Percentiles rank a stretch among this genome's conserved stretches.
These are phyloP conservation scores for Eremomyces bilateralis DNA, from an alignment of 495 filamentous ascomycete species.

Conservation along the genomic window DNA sequence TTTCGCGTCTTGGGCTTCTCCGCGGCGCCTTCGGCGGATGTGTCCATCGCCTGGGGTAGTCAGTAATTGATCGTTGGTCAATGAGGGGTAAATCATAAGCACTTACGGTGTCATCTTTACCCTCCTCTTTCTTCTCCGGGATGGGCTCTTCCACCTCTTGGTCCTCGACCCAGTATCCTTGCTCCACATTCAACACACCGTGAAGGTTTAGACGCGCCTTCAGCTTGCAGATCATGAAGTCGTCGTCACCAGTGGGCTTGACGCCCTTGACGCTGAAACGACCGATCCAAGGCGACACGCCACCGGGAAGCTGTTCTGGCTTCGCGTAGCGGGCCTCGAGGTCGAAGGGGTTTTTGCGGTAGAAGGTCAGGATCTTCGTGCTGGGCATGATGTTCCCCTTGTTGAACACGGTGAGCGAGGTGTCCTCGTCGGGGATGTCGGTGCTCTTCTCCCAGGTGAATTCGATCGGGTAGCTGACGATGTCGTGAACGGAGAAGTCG, in stretches of 20 bases:
- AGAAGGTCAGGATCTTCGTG: slow-evolving; percentile 98
- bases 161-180: slow-evolving; percentile 94
- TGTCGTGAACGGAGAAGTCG: slow-evolving; percentile 92
- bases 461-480: slow-evolving; percentile 95
- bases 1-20: slow-evolving; percentile 89
- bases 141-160: slow-evolving; percentile 93
- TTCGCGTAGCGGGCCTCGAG: slow-evolving; percentile 86
- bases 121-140: slow-evolving; percentile 29
- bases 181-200: slow-evolving; percentile 90
- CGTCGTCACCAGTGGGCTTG: slow-evolving; percentile 34
- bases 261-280: slow-evolving; percentile 51
- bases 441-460: slow-evolving; percentile 99
- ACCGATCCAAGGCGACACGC: slow-evolving; percentile 84
- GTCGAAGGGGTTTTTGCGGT: slow-evolving; percentile 93
- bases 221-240: slow-evolving; percentile 76
- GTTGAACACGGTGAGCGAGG: slow-evolving; percentile 91
- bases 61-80: background rate
- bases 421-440: slow-evolving; percentile 97
- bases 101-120: slow-evolving; percentile 37
- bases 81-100: slow-evolving; percentile 3
- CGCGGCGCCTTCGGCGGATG: slow-evolving; percentile 32
- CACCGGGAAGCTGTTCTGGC: slow-evolving; percentile 72
- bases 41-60: slow-evolving; percentile 59
- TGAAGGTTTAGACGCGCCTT: slow-evolving; percentile 96
- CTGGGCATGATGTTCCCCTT: slow-evolving; percentile 94